phyloP scores from a whole-genome alignment of 352 stramenopile species.

The Phytophthora tentaculata region DNA sequence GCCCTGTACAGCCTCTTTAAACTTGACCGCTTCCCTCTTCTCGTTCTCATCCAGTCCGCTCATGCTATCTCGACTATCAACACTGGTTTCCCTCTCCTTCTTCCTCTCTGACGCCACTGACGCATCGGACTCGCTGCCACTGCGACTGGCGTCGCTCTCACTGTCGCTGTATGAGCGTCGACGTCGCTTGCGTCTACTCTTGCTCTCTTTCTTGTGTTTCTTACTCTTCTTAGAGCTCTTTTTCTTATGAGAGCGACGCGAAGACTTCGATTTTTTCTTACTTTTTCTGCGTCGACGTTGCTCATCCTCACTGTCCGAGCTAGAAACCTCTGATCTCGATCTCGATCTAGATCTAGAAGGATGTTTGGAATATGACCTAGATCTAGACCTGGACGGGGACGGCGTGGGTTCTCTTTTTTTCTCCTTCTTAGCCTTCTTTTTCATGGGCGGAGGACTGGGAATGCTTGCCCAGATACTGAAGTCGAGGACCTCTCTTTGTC shows the following conservation, averaged over 20 bases:
- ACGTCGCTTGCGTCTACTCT: constrained; percentile 31
- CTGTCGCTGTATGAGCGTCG: constrained; percentile 36
- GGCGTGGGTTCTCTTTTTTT: constrained; percentile 25
- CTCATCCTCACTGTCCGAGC: constrained; percentile 40
- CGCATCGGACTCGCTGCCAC: constrained; percentile 33
- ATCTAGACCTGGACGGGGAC: constrained; percentile 24
- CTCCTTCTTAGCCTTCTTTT: constrained; percentile 57
- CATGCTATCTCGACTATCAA: constrained; percentile 16
- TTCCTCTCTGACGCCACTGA: constrained; percentile 32
- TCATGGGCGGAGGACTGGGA: constrained; percentile 66
- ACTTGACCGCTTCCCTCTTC: constrained; percentile 80
- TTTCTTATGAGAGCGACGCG: constrained; percentile 46
- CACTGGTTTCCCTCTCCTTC: constrained; percentile 23
- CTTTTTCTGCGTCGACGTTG: constrained; percentile 44
- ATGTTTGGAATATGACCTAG: constrained; percentile 13
- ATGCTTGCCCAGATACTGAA: constrained; percentile 84
- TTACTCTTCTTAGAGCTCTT: constrained; percentile 44
- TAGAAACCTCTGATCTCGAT: constrained; percentile 37
- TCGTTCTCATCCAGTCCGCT: constrained; percentile 58
- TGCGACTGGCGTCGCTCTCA: constrained; percentile 32
- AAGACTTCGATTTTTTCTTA: constrained; percentile 45
- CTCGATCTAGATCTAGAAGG: constrained; percentile 18
- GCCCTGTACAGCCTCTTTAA: constrained; percentile 90
- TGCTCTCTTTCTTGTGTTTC: constrained; percentile 44
- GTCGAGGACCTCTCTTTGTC: constrained; percentile 55